Evolutionary conservation across 148 eudicot species (phyloP).

Genomic region (Spergularia bocconei): DNA sequence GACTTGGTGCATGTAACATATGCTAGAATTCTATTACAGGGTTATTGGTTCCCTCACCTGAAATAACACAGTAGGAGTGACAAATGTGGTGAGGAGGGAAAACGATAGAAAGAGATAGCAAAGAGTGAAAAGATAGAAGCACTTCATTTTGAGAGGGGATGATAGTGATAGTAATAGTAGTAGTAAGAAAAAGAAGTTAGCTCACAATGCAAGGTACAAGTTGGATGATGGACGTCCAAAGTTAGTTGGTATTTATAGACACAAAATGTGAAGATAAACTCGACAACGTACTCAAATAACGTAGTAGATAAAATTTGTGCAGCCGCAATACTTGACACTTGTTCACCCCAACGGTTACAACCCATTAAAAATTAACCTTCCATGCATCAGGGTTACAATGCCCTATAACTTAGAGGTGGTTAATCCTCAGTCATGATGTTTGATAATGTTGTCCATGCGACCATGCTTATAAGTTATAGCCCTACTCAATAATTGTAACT

Average conservation of each 20-base stretch:
- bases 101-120: constrained; percentile 11
- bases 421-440: too few species aligned
- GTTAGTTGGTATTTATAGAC: constrained; percentile 12
- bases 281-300: constrained; percentile 8
- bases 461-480: too few species aligned
- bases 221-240: constrained; percentile 11
- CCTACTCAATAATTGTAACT: too few species aligned
- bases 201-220: neutral
- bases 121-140: neutral
- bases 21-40: neutral
- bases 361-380: neutral
- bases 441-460: too few species aligned
- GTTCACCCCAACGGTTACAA: neutral
- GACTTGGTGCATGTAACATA: neutral
- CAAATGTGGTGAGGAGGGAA: constrained; percentile 11
- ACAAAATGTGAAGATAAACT: constrained; percentile 21
- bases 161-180: too few species aligned
- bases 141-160: constrained; percentile 13
- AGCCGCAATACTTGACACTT: constrained; percentile 16
- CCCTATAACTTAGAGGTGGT: too few species aligned
- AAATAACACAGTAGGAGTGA: constrained; percentile 45
- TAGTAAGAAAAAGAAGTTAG: too few species aligned
- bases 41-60: constrained; percentile 34
- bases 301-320: neutral
- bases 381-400: neutral